phyloP scores from a whole-genome alignment of 441 rosid species.

The Corymbia calophylla region DNA sequence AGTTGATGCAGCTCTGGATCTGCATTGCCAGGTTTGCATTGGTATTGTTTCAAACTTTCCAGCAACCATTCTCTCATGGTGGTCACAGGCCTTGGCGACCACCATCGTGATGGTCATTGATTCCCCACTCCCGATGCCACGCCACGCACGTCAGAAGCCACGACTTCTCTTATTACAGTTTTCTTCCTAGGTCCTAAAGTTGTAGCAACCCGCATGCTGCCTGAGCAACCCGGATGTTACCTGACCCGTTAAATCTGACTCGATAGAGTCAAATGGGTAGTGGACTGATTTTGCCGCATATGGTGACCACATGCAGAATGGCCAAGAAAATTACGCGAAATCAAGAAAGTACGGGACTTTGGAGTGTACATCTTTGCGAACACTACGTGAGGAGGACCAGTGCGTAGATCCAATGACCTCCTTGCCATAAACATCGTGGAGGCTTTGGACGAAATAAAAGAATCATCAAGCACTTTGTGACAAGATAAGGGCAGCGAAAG shows the following conservation, averaged over 20 bases:
- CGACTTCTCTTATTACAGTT: background rate
- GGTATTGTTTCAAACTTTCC: too few relatives aligned
- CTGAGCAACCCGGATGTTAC: background rate
- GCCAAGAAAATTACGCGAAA: background rate
- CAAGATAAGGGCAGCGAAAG: background rate
- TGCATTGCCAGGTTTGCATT: too few relatives aligned
- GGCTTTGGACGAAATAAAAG: background rate
- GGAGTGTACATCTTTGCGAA: background rate
- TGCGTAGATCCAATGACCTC: background rate
- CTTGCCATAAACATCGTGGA: background rate
- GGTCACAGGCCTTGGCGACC: too few relatives aligned
- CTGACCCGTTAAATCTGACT: background rate
- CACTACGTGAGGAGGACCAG: background rate
- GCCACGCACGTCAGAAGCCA: background rate
- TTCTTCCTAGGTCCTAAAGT: background rate
- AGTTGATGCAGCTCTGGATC: too few relatives aligned
- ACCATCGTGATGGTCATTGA: background rate
- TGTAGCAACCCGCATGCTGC: background rate
- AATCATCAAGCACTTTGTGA: background rate
- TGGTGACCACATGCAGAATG: background rate
- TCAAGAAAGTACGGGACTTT: background rate
- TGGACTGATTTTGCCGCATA: background rate
- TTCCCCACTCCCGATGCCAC: background rate
- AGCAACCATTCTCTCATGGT: too few relatives aligned
- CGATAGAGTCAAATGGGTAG: background rate